Conservation (phyloP, 352 stramenopile species). For the Saprolegnia diclina region DNA sequence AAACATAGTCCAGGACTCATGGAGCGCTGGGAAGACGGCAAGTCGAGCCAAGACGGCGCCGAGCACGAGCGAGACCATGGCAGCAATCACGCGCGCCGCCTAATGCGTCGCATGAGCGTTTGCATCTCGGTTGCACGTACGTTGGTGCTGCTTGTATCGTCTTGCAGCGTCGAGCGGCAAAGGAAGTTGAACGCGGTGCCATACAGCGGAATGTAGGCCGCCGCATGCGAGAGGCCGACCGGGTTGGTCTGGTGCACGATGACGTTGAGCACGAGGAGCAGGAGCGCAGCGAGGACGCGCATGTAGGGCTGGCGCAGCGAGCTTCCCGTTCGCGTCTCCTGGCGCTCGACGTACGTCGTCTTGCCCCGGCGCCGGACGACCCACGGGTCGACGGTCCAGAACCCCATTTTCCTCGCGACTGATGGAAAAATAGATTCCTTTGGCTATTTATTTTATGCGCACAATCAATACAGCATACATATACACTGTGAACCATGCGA, state of each 20-base stretch:
- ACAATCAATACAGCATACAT: conserved; percentile 13
- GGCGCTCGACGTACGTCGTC: conserved; percentile 26
- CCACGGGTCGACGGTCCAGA: conserved; percentile 20
- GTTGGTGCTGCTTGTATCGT: conserved; percentile 17
- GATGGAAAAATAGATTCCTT: conserved; percentile 11
- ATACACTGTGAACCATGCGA: not conserved
- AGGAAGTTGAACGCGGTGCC: conserved; percentile 26
- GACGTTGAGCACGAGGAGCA: conserved; percentile 20
- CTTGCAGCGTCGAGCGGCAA: not conserved
- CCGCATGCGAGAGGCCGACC: conserved; percentile 14
- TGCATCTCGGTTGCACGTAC: not conserved
- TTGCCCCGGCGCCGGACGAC: conserved; percentile 13
- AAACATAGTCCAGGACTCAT: conserved; percentile 19
- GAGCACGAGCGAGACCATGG: not conserved
- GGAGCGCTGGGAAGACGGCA: conserved; percentile 16
- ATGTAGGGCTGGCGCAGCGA: conserved; percentile 20
- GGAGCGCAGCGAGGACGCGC: conserved; percentile 3
- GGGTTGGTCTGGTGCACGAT: conserved; percentile 21
- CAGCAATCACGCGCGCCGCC: conserved; percentile 1
- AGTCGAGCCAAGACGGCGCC: conserved; percentile 4
- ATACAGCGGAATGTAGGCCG: conserved; percentile 14
- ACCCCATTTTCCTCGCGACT: conserved; percentile 3
- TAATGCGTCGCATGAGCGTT: conserved; percentile 6
- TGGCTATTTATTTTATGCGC: too few species aligned
- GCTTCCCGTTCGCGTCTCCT: conserved; percentile 21